These are phyloP conservation scores for Diaporthe helianthi DNA, from an alignment of 2,329 filamentous ascomycete species.

Conservation along the genomic window DNA sequence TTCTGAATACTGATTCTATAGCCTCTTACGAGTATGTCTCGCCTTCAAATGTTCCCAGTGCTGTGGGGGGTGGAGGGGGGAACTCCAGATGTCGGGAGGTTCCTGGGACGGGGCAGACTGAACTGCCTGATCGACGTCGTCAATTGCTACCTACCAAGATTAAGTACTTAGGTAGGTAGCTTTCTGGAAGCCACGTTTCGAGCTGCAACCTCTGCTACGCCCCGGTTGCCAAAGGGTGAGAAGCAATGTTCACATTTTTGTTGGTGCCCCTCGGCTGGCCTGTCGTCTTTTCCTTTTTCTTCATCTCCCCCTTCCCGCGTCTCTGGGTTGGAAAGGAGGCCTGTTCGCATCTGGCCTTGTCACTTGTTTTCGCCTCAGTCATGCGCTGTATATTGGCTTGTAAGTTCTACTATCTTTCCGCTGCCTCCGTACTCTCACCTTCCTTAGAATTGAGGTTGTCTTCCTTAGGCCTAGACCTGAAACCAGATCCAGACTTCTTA, in stretches of 20 bases:
- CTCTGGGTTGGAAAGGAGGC: constrained; percentile 9
- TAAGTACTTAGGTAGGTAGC: too few species aligned
- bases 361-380: neutral
- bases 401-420: constrained; percentile 3
- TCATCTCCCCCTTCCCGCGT: neutral
- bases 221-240: neutral
- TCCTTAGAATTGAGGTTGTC: neutral
- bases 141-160: too few species aligned
- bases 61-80: constrained; percentile 1
- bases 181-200: constrained; percentile 23
- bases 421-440: constrained; percentile 4
- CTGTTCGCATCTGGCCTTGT: constrained; percentile 17
- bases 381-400: constrained; percentile 1
- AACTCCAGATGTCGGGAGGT: neutral
- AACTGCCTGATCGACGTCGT: constrained; percentile 16
- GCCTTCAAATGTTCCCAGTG: neutral
- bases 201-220: constrained; percentile 24
- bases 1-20: neutral
- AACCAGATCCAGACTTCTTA: constrained; percentile 9
- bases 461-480: neutral
- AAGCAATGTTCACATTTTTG: constrained; percentile 26
- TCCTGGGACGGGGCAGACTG: constrained; percentile 5
- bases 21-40: neutral
- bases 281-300: constrained; percentile 4
- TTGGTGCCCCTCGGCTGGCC: constrained; percentile 7